Evolutionary conservation across 2,329 filamentous ascomycete species (phyloP).

Genomic region (Pseudogymnoascus sp.): DNA sequence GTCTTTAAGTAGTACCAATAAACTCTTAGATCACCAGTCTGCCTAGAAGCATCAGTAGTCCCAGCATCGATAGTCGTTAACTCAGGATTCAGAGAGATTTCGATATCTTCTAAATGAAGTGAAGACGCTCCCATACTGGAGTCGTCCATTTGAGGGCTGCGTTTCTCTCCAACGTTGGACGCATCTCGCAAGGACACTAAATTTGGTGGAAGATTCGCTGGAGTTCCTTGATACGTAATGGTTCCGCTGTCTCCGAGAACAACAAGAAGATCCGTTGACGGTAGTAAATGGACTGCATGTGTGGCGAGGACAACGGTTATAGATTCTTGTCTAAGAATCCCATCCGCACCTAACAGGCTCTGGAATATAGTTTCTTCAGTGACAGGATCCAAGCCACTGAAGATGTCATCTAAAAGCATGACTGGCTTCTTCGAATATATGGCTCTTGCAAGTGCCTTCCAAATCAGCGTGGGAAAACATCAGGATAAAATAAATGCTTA

Average conservation of each 20-base stretch:
- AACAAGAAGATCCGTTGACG: slow-evolving; percentile 10
- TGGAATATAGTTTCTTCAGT: slow-evolving; percentile 16
- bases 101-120: background rate
- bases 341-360: slow-evolving; percentile 11
- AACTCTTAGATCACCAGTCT: slow-evolving; percentile 21
- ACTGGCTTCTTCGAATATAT: slow-evolving; percentile 18
- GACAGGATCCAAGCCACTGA: slow-evolving; percentile 18
- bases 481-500: slow-evolving; percentile 8
- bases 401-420: slow-evolving; percentile 19
- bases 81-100: background rate
- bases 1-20: slow-evolving; percentile 25
- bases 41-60: slow-evolving; percentile 1
- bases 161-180: background rate
- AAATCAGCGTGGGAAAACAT: background rate
- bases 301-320: slow-evolving; percentile 31
- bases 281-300: slow-evolving; percentile 5
- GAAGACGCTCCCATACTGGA: background rate
- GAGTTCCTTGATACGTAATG: slow-evolving; percentile 11
- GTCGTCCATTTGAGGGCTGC: background rate
- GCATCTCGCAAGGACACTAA: background rate
- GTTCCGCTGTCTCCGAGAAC: slow-evolving; percentile 11
- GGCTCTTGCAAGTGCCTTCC: slow-evolving; percentile 18
- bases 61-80: background rate
- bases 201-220: background rate
- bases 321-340: slow-evolving; percentile 15